Base-by-base conservation (phyloP, 23 red algal species). In the Gracilaria domingensis region DNA sequence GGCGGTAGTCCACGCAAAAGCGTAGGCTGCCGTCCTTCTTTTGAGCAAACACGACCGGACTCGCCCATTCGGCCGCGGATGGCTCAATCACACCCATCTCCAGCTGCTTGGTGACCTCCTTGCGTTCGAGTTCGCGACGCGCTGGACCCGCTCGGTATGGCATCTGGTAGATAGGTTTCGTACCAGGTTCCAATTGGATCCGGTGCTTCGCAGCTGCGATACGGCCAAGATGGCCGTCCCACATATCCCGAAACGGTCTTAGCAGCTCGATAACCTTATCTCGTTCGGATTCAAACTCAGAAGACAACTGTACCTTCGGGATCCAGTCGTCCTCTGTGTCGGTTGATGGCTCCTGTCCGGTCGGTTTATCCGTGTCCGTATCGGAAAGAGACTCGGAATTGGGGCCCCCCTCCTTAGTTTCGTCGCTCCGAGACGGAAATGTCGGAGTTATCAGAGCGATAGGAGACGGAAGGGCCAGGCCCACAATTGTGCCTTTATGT, bases 1-100 rank as follows among this genome's bases (percentile, higher is more conserved):
- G 59, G 1, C 57, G 0, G 20, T 39, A 72, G 48, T 86, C 33
- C 20, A 86, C 28, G 30, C 60, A 71, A 21, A 86, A 69, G 33
- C 42, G 42, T 7, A 79, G 40, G 4, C 6, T 37, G 14, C 67
- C 34, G n/a, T 30, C 67, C 24, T 74, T 29, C 6, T 74, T 74
- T 25, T 38, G 67, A 45, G 24, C 21, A 23, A 16, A 30, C 16
- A 74, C 67, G 8, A 29, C 67, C 21, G 67, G 67, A 74, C 36
- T 45, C 4, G 67, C 67, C 67, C 67, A 74, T 28, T 74, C 39
- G 17, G 67, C 16, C 21, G 13, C 2, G 4, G 67, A 17, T 29
- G 67, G 67, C 24, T 74, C 67, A 6, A 74, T 74, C 30, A 74
- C 67, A 17, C 54, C 54, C 5, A 45, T 4, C 42, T 45, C 42